phyloP scores from a whole-genome alignment of 2,329 filamentous ascomycete genomes.

The Lecanicillium sp. region DNA sequence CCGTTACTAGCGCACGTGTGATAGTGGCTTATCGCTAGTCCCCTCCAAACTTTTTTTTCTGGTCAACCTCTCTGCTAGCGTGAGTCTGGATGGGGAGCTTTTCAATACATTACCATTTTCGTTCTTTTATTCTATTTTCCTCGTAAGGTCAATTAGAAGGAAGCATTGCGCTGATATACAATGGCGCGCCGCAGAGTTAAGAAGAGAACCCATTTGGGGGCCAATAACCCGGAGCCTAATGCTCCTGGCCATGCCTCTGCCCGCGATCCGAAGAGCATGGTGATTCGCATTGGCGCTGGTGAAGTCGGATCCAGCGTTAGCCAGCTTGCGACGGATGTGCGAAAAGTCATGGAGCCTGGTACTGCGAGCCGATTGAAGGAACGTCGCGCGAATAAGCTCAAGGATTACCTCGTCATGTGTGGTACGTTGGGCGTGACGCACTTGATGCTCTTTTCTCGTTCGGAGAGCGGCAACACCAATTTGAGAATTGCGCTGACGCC shows the following conservation, averaged over 20 bases:
- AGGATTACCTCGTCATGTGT: conserved; percentile 92
- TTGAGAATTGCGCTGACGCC: conserved; percentile 81
- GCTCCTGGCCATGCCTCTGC: conserved; percentile 52
- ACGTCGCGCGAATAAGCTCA: conserved; percentile 75
- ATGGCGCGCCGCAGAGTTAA: conserved; percentile 81
- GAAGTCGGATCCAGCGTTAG: conserved; percentile 87
- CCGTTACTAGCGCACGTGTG: conserved; percentile 5
- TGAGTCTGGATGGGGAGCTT: conserved; percentile 1
- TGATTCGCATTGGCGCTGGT: conserved; percentile 90
- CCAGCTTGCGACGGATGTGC: conserved; percentile 85
- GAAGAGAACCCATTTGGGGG: conserved; percentile 77
- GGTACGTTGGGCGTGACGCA: conserved; percentile 90
- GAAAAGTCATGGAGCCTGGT: conserved; percentile 90
- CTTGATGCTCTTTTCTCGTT: conserved; percentile 86
- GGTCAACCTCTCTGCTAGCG: neutral
- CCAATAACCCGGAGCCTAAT: conserved; percentile 50
- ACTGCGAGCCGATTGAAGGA: conserved; percentile 87
- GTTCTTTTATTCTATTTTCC: conserved; percentile 1
- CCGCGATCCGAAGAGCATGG: conserved; percentile 88
- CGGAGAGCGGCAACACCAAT: conserved; percentile 84
- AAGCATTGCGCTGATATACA: conserved; percentile 8
- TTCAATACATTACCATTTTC: neutral
- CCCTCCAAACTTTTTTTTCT: conserved; percentile 27
- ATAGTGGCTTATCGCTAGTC: conserved; percentile 16
- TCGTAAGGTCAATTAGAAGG: neutral